Percentiles rank a stretch among this genome's conserved stretches.
phyloP scores from a whole-genome alignment of 805 yeast genomes.

The Gaillardinia entomophila region DNA sequence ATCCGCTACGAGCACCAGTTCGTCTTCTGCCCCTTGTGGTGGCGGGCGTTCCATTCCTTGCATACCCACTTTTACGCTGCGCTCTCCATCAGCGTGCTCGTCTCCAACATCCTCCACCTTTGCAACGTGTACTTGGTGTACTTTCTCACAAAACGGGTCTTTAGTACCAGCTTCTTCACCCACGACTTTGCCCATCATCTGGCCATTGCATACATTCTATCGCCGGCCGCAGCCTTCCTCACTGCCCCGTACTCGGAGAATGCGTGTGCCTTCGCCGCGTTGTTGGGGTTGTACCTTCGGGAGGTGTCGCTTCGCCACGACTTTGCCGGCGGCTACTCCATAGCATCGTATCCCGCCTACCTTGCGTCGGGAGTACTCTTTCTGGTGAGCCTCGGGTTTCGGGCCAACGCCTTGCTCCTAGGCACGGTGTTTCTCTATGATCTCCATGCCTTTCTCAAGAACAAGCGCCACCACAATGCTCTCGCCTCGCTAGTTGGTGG shows the following conservation, averaged over 20 bases:
- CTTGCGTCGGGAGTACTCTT: constrained; percentile 49
- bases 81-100: constrained; percentile 40
- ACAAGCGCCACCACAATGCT: constrained; percentile 11
- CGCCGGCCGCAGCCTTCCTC: constrained; percentile 78
- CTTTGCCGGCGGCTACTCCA: too few relatives aligned
- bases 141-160: constrained; percentile 32
- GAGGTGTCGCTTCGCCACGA: constrained; percentile 24
- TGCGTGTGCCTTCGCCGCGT: constrained; percentile 54
- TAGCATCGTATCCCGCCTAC: too few relatives aligned
- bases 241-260: constrained; percentile 76
- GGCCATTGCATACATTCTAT: constrained; percentile 47
- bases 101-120: constrained; percentile 51
- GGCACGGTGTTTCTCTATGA: constrained; percentile 67
- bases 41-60: constrained; percentile 36
- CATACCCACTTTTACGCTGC: constrained; percentile 35
- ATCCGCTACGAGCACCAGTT: constrained; percentile 78
- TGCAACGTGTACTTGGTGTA: constrained; percentile 45
- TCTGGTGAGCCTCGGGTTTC: constrained; percentile 51
- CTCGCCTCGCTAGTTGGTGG: constrained; percentile 51
- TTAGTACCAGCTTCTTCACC: not conserved
- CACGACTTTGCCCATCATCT: constrained; percentile 5
- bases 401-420: constrained; percentile 73
- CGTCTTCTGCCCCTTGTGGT: constrained; percentile 83
- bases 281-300: constrained; percentile 50
- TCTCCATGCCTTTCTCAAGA: constrained; percentile 20